A percentile compares a stretch with the other conserved stretches of the same genome.
phyloP scores from a whole-genome alignment of 768 basidiomycete genomes.

The Boletus eberwhitei region DNA sequence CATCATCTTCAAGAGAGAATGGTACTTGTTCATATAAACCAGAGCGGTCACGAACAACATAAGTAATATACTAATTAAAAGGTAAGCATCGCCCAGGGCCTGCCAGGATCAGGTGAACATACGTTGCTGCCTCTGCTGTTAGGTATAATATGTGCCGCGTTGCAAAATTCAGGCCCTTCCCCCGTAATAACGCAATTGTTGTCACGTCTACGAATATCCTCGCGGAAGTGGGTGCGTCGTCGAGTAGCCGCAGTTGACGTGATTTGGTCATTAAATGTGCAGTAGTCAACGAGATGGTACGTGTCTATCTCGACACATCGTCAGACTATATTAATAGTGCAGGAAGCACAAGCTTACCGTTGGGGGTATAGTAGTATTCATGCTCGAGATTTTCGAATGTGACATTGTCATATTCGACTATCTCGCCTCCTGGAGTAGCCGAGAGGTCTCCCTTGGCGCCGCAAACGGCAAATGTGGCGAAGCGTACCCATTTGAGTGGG shows the following conservation, averaged over 20 bases:
- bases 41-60: background rate
- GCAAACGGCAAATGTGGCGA: background rate
- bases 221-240: background rate
- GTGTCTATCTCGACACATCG: background rate
- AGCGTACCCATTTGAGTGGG: background rate
- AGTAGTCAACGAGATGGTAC: background rate
- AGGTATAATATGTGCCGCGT: background rate
- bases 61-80: background rate
- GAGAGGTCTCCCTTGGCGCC: background rate
- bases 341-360: background rate
- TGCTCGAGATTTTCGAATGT: background rate
- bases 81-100: background rate
- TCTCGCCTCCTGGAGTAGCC: background rate
- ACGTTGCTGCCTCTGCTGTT: background rate
- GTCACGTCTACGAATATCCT: background rate
- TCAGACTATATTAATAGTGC: background rate
- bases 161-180: background rate
- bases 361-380: background rate
- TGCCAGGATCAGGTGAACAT: background rate
- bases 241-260: background rate
- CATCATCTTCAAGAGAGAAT: background rate
- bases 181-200: background rate
- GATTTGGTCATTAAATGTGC: background rate
- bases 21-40: background rate
- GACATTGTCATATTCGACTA: background rate